A percentile compares a stretch with the other conserved stretches of the same genome.
These are phyloP conservation scores for Beta lomatogona DNA, from an alignment of 179 eudicot species.

Conservation along the genomic window DNA sequence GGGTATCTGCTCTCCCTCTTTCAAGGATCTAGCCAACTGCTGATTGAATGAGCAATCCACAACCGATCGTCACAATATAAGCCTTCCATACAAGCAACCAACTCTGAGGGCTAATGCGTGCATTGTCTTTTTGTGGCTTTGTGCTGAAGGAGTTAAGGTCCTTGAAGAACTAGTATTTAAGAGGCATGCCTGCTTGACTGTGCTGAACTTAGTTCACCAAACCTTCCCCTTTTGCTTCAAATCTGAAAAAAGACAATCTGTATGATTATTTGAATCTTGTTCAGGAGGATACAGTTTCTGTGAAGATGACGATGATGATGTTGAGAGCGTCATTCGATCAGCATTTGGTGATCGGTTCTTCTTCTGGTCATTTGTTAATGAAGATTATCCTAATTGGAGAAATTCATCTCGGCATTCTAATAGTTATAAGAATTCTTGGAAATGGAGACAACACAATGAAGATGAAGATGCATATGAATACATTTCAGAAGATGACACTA, in stretches of 20 bases:
- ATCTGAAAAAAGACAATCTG: neutral
- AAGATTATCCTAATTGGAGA: conserved; percentile 49
- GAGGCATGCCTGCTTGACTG: neutral
- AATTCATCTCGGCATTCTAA: conserved; percentile 54
- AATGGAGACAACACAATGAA: conserved; percentile 39
- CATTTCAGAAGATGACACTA: conserved; percentile 44
- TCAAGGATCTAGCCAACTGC: neutral
- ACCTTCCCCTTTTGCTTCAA: neutral
- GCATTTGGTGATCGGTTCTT: conserved; percentile 54
- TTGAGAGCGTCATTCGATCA: conserved; percentile 58
- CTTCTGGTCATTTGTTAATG: conserved; percentile 73
- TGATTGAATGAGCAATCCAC: neutral
- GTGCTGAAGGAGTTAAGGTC: neutral
- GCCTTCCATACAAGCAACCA: neutral
- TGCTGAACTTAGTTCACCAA: neutral
- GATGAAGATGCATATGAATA: conserved; percentile 50
- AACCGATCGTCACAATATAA: neutral
- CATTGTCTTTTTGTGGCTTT: neutral
- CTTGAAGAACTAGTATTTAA: neutral
- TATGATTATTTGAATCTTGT: conserved; percentile 15
- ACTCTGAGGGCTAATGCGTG: neutral
- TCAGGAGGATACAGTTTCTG: conserved; percentile 68
- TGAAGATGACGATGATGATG: conserved; percentile 55
- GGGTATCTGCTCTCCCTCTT: neutral
- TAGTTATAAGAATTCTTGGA: conserved; percentile 46